Base-by-base conservation (phyloP, 805 yeast genomes). In the Ogataea pini region DNA sequence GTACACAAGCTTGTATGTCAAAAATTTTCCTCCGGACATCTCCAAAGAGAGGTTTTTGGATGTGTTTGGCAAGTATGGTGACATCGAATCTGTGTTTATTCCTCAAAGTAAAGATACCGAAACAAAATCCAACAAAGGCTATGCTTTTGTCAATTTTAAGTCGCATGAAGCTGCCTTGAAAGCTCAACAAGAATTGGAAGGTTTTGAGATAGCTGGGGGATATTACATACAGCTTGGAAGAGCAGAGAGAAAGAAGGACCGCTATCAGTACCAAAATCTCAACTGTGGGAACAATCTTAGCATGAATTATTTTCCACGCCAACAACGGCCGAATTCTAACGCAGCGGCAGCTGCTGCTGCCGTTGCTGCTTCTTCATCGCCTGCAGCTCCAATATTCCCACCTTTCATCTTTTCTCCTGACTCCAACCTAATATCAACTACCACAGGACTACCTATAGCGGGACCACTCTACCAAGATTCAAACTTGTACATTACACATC, bases 401-500 rank as follows among this genome's bases (percentile, higher is more conserved):
- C 62, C 63, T 3, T 63, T 63, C 37, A 49, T 61, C 14, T 37
- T 62, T 17, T 50, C 66, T 8, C 57, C 63, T n/a, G 69, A 64
- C 47, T 52, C 67, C 14, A 64, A 60, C 39, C 33, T 58, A 32
- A 58, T 60, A 22, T 56, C 64, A 16, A 59, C 69, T 16, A 42
- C 62, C 6, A 57, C 67, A 4, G 68, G 76, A n/a, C 59, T 70
- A 46, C 67, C 75, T 14, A 58, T 73, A 7, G 75, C 77, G 3
- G 76, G 77, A 0, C 76, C 77, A 7, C 67, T 70, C 45, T 77
- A 70, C 55, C 89, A 83, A 61, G 89, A 85, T 56, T 80, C 89
- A 4, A 87, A 87, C 64, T 72, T 87, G 38, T 87, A 86, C 61
- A 82, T 87, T 29, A 85, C 82, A 51, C 80, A 82, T 59, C 66